Base-by-base conservation (phyloP, 2,329 filamentous ascomycete genomes). In the Verticillium nonalfalfae region DNA sequence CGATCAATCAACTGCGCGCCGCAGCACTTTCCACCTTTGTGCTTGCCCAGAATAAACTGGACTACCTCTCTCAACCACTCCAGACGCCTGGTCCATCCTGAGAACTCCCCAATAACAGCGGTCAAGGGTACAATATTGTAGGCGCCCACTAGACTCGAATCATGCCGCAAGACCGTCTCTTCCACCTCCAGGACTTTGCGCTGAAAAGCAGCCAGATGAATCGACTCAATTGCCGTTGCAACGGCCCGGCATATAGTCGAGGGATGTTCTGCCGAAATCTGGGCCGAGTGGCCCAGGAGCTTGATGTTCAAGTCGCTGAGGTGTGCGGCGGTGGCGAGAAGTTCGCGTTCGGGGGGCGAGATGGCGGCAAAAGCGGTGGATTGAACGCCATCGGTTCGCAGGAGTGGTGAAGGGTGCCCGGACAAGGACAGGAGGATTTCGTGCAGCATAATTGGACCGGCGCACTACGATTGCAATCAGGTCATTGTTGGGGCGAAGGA, bases 391-490 rank as follows among this genome's bases (percentile, higher is more conserved):
- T 79, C 73, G 68, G 78, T 72, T 73, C 85, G 84, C 78, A 97
- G 90, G 72, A 98, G 85, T 67, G 93, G 90, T 66, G 94, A 97
- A 66, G 91, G 90, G 78, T 98, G 91, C 68, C 95, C 94, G 70
- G 93, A 96, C 76, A 98, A 88, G 75, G 93, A 94, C 76, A 99
- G 89, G 76, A 98, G 87, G 79, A 99, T 92, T 82, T 99, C 95
- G 85, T 98, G 95, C 75, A 99, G 90, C 95, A 99, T 99, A 67
- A 64, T 63, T 34, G 62, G 57, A 58, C 59, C 56, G 5, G 7
- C 11, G 36, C 45, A 31, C 34, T 58, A 34, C 14, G 31, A 15
- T 33, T 34, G 31, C 21, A 36, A 55, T 64, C 60, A 64, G 63
- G 39, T 18, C 9, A 21, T 11, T 13, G 45, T 55, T 3, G 55